Percentiles rank a stretch among this genome's conserved stretches.
These are phyloP conservation scores for Pseudohalonectria lignicola DNA, from an alignment of 2,329 filamentous ascomycete genomes.

Conservation along the genomic window DNA sequence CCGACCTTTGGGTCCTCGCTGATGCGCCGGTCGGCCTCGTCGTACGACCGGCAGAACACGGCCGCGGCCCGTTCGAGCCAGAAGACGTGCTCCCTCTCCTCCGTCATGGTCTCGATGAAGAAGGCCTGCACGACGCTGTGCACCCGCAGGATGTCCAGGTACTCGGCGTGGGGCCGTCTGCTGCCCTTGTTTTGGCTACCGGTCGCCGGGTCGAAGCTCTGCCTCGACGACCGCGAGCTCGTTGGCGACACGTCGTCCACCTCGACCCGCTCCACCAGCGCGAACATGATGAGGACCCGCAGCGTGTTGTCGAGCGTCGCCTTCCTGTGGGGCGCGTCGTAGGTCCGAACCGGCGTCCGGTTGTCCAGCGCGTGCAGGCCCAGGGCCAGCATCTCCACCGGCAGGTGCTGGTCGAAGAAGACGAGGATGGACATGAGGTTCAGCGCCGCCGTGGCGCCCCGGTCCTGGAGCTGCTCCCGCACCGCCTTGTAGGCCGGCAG, in stretches of 20 bases:
- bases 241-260: constrained; percentile 25
- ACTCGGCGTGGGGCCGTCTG: constrained; percentile 29
- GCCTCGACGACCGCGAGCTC: constrained; percentile 26
- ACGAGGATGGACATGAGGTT: constrained; percentile 55
- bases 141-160: constrained; percentile 36
- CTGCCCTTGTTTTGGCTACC: too few relatives aligned
- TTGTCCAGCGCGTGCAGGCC: constrained; percentile 35
- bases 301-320: constrained; percentile 35
- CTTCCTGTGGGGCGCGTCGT: constrained; percentile 22
- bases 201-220: constrained; percentile 26
- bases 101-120: constrained; percentile 33
- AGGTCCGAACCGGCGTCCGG: constrained; percentile 31
- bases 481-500: constrained; percentile 36
- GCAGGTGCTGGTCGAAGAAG: constrained; percentile 54
- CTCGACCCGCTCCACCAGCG: constrained; percentile 39
- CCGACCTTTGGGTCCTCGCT: constrained; percentile 27
- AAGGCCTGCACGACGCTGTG: constrained; percentile 43
- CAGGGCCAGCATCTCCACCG: constrained; percentile 52
- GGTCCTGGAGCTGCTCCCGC: constrained; percentile 33
- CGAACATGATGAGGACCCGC: constrained; percentile 37
- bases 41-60: constrained; percentile 38
- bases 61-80: constrained; percentile 37
- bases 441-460: constrained; percentile 40
- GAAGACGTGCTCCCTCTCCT: constrained; percentile 26
- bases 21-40: constrained; percentile 31